phyloP scores from a whole-genome alignment of 192 early-diverging fungal genomes.

The Coemansia sp. region DNA sequence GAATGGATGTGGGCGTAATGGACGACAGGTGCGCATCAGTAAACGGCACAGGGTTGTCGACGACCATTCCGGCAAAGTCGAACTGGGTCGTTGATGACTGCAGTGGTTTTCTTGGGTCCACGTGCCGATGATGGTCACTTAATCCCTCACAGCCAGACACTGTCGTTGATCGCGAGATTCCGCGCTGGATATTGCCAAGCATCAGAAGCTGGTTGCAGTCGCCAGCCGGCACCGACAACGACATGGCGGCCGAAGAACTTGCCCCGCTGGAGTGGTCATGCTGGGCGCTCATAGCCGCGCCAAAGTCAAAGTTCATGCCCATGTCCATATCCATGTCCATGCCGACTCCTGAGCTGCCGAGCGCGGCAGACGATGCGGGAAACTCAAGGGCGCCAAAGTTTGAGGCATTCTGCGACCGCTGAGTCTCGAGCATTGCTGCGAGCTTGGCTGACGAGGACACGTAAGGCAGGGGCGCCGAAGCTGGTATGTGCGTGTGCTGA shows the following conservation, averaged over 20 bases:
- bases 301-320: slow-evolving; percentile 13
- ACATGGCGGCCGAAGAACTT: background rate
- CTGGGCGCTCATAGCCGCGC: background rate
- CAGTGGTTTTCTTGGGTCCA: background rate
- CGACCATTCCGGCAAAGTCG: slow-evolving; percentile 43
- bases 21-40: background rate
- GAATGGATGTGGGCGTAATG: slow-evolving; percentile 9
- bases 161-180: slow-evolving; percentile 15
- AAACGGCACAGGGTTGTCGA: slow-evolving; percentile 18
- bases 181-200: slow-evolving; percentile 11
- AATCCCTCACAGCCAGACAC: slow-evolving; percentile 8
- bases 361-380: background rate
- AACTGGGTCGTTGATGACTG: slow-evolving; percentile 19
- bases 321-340: slow-evolving; percentile 5
- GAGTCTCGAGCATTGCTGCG: slow-evolving; percentile 20
- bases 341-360: background rate
- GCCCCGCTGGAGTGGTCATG: background rate
- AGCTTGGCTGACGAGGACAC: slow-evolving; percentile 21
- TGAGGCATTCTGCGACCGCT: slow-evolving; percentile 2
- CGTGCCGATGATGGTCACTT: background rate
- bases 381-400: slow-evolving; percentile 5
- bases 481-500: slow-evolving; percentile 5
- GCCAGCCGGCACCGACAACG: slow-evolving; percentile 18
- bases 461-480: slow-evolving; percentile 13
- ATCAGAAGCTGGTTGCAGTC: slow-evolving; percentile 14